Evolutionary conservation across 306 rosid genomes (phyloP).

Genomic region (Quercus alba): DNA sequence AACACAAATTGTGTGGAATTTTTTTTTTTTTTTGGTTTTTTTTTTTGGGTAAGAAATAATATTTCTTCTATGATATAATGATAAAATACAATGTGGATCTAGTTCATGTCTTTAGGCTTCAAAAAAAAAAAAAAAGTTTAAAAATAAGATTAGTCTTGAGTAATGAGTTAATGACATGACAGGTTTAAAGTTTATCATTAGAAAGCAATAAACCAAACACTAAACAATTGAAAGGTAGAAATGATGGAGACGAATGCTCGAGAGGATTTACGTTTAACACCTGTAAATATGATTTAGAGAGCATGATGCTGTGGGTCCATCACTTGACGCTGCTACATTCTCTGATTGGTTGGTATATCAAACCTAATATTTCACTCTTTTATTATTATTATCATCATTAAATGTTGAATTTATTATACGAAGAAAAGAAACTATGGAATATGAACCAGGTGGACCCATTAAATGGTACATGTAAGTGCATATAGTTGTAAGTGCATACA

Average conservation of each 20-base stretch:
- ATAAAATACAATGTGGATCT: not conserved
- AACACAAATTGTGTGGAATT: no score
- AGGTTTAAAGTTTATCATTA: not conserved
- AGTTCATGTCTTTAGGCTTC: no score
- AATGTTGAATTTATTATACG: not conserved
- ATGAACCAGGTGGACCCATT: constrained; percentile 9
- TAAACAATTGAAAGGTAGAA: not conserved
- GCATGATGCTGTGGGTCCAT: constrained; percentile 31
- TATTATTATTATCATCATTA: not conserved
- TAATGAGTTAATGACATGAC: constrained; percentile 3
- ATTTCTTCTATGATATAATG: not conserved
- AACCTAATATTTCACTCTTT: not conserved
- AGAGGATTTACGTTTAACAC: not conserved
- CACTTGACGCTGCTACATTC: constrained; percentile 14
- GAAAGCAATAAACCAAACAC: not conserved
- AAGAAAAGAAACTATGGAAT: not conserved
- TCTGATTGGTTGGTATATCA: constrained; percentile 16
- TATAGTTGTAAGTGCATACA: not conserved
- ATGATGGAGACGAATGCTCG: not conserved
- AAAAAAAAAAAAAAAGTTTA: no score
- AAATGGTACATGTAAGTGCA: constrained; percentile 21
- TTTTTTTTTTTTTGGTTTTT: not conserved
- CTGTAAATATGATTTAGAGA: constrained; percentile 11
- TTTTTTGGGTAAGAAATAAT: not conserved
- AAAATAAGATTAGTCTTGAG: not conserved